phyloP scores from a whole-genome alignment of 1,284 basidiomycete genomes.

The Cryptococcus sp. region DNA sequence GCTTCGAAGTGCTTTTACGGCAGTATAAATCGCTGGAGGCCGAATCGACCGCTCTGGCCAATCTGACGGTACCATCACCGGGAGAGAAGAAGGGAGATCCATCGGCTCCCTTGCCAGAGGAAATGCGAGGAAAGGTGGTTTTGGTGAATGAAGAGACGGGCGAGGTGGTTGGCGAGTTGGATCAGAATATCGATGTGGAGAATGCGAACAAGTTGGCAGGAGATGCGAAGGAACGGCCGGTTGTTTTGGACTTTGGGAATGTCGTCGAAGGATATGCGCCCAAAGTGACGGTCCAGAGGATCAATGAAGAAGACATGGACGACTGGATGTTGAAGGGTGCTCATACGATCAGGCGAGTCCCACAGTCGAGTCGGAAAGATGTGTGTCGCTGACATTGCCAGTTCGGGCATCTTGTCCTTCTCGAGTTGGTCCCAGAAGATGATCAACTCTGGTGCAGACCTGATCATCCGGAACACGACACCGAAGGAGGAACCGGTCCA shows the following conservation, averaged over 20 bases:
- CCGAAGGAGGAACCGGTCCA: constrained; percentile 54
- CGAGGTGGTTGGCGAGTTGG: constrained; percentile 66
- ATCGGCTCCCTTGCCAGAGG: constrained; percentile 25
- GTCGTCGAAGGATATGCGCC: constrained; percentile 46
- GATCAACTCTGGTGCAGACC: constrained; percentile 58
- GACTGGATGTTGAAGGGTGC: constrained; percentile 69
- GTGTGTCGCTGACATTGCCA: constrained; percentile 39
- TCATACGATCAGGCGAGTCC: constrained; percentile 58
- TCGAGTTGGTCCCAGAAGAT: constrained; percentile 61
- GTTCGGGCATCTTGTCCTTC: constrained; percentile 62
- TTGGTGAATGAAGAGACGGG: constrained; percentile 69
- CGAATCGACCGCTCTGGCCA: constrained; percentile 24
- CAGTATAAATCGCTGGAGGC: constrained; percentile 55
- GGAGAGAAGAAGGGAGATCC: constrained; percentile 3
- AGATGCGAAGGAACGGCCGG: constrained; percentile 56
- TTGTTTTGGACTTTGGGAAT: constrained; percentile 65
- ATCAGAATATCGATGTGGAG: constrained; percentile 54
- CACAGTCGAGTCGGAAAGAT: not conserved
- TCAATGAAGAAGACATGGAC: constrained; percentile 57
- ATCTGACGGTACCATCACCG: constrained; percentile 16
- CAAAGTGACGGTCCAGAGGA: constrained; percentile 51
- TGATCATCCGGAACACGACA: constrained; percentile 58
- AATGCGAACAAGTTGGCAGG: constrained; percentile 55
- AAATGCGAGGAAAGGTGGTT: constrained; percentile 63
- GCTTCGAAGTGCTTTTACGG: constrained; percentile 61